A percentile compares a stretch with the other conserved stretches of the same genome.
phyloP scores from a whole-genome alignment of 2,329 filamentous ascomycete genomes.

The Ampelomyces quisqualis region DNA sequence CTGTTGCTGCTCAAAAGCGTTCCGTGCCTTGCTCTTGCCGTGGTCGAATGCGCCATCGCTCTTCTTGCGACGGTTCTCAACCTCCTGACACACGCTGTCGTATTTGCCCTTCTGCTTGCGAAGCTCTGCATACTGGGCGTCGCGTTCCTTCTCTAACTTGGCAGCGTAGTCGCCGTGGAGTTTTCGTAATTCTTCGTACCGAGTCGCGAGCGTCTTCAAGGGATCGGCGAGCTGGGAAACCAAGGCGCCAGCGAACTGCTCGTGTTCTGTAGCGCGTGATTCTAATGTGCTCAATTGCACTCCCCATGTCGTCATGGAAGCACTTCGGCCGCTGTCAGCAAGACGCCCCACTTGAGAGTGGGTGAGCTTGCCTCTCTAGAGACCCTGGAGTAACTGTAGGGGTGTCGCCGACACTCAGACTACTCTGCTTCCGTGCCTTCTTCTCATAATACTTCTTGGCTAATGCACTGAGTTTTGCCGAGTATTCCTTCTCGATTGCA shows the following conservation, averaged over 20 bases:
- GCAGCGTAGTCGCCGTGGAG: slow-evolving; percentile 84
- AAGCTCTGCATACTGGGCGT: slow-evolving; percentile 78
- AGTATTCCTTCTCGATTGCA: slow-evolving; percentile 95
- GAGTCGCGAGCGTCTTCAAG: slow-evolving; percentile 68
- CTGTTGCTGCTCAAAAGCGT: slow-evolving; percentile 87
- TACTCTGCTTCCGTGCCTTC: slow-evolving; percentile 86
- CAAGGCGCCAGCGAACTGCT: slow-evolving; percentile 77
- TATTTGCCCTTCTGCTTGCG: slow-evolving; percentile 93
- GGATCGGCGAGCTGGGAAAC: slow-evolving; percentile 82
- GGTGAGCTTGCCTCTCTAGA: slow-evolving; percentile 68
- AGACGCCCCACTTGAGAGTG: neutral
- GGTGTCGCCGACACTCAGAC: slow-evolving; percentile 88
- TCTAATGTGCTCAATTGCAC: slow-evolving; percentile 91
- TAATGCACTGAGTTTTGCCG: slow-evolving; percentile 78
- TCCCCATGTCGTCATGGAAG: slow-evolving; percentile 94
- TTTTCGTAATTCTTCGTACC: slow-evolving; percentile 91
- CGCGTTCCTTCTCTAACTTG: slow-evolving; percentile 87
- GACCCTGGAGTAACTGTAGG: slow-evolving; percentile 93
- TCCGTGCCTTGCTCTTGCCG: slow-evolving; percentile 83
- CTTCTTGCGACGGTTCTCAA: slow-evolving; percentile 93
- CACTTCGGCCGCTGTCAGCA: slow-evolving; percentile 53
- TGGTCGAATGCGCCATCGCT: slow-evolving; percentile 87
- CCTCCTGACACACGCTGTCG: slow-evolving; percentile 87
- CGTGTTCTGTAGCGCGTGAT: slow-evolving; percentile 82
- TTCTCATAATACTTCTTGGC: slow-evolving; percentile 98